Base-by-base conservation (phyloP, 768 basidiomycete species). In the Serpula lacrymans region DNA sequence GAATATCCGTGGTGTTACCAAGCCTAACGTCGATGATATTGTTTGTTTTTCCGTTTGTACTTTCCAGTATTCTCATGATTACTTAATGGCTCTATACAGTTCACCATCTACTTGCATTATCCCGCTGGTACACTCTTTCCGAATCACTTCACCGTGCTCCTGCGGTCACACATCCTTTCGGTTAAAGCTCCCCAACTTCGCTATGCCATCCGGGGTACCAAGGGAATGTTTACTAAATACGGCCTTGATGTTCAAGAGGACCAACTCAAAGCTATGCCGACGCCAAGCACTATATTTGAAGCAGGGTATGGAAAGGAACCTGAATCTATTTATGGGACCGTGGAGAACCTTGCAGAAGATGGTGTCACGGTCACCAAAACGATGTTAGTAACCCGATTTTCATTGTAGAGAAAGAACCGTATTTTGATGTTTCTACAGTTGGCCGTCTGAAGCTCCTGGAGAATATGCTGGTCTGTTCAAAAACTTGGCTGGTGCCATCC, bases 181-280 rank as follows among this genome's bases (percentile, higher is more conserved):
- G 80, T 79, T 17, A 68, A 75, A 20, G 67, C 74, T 4, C 70
- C 67, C 2, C 91, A 91, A 58, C 60, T 83, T 17, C 80, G 89
- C 16, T 95, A 78, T 59, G 54, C 75, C 29, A 73, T 90, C 45
- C 80, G 83, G 39, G 88, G 88, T 29, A 78, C 78, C 17, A 71
- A 72, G 45, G 88, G 86, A 20, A 75, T 80, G 3, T 91, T 75
- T 62, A 68, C 73, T 43, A 93, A 95, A 61, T 75, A 72, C 52
- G 88, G 88, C 5, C 58, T 88, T 16, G 89, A 91, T 58, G 64
- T 78, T 3, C 89, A 93, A 55, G 90, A 92, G 62, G 78, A 80
- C 37, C 82, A 87, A 48, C 73, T 90, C 36, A 81, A 80, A 53
- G 69, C 58, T 9, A 75, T 81, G 36, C 53, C 72, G 7, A 59